These are phyloP conservation scores for Strobilomyces confusus DNA, from an alignment of 768 basidiomycete genomes.

Conservation along the genomic window DNA sequence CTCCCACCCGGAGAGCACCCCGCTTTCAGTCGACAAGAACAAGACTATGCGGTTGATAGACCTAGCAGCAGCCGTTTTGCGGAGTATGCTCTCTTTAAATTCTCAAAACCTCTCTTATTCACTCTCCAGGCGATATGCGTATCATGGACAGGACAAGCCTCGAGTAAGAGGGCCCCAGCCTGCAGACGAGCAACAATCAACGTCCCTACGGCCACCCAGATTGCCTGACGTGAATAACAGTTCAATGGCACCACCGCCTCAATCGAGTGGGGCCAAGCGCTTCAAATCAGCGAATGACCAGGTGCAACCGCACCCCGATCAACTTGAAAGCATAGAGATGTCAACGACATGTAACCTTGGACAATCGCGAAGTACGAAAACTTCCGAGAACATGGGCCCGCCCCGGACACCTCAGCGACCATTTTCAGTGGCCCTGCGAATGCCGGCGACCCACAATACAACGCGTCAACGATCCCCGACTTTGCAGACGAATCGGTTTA, in stretches of 20 bases:
- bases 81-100: constrained; percentile 36
- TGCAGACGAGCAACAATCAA: constrained; percentile 39
- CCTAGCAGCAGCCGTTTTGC: constrained; percentile 50
- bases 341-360: constrained; percentile 8
- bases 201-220: constrained; percentile 38
- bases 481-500: constrained; percentile 30
- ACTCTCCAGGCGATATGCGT: constrained; percentile 63
- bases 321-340: constrained; percentile 5
- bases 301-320: constrained; percentile 8
- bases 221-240: constrained; percentile 27
- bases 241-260: constrained; percentile 31
- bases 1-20: constrained; percentile 56
- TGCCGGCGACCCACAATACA: constrained; percentile 20
- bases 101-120: constrained; percentile 10
- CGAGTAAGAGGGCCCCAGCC: constrained; percentile 38
- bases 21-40: constrained; percentile 30
- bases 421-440: constrained; percentile 23
- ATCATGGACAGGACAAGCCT: constrained; percentile 44
- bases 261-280: constrained; percentile 18
- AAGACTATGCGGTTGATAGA: constrained; percentile 27
- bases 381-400: constrained; percentile 43
- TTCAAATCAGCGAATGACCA: constrained; percentile 23
- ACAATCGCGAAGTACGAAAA: constrained; percentile 24
- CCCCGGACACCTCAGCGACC: constrained; percentile 46
- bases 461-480: constrained; percentile 6